Base-by-base conservation (phyloP, 192 early-diverging fungal genomes). In the Coemansia sp. region DNA sequence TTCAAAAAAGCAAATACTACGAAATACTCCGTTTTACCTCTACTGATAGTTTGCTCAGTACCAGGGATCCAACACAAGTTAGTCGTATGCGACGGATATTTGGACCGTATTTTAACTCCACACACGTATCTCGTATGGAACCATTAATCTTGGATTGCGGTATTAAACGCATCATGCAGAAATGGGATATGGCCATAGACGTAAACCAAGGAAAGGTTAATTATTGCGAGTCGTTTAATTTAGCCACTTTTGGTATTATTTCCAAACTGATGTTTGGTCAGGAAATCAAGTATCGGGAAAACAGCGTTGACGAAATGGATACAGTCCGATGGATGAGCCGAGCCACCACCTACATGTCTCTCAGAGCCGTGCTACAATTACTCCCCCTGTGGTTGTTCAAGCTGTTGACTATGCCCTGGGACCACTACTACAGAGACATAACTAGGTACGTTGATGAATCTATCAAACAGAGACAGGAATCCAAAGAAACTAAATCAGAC, bases 1-100 rank as follows among this genome's bases (percentile, higher is more conserved):
- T 67, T 30, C 17, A 18, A 20, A 79, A 79, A 32, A 32, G 36
- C 33, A n/a, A 38, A 1, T 69, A 79, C 60, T 79, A 79, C 65
- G 40, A 22, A 2, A 36, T 77, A 4, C 18, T 77, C 1, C 7
- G 45, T 7, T 72, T 77, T 22, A 66, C 69, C 0, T 62, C 65
- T 0, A 56, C 32, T 3, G 60, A 68, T 60, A 69, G 66, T 18
- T 58, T 59, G 0, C 62, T 77, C 5, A 66, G 58, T 18, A 69
- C 58, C 0, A 29, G 8, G 0, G 64, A 71, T 8, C 57, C 51
- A 0, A 54, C 63, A 2, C 20, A 22, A 22, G 60, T 62, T 17
- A 73, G 70, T 36, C 59, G 25, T 3, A 61, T 34, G 31, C 48
- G 68, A 2, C 77, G 70, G 6, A 69, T 69, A 52, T 48, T 79